Evolutionary conservation across 805 yeast genomes (phyloP), one percentile per base, ranked within the genome.

Genomic region (Peterozyma xylosa): DNA sequence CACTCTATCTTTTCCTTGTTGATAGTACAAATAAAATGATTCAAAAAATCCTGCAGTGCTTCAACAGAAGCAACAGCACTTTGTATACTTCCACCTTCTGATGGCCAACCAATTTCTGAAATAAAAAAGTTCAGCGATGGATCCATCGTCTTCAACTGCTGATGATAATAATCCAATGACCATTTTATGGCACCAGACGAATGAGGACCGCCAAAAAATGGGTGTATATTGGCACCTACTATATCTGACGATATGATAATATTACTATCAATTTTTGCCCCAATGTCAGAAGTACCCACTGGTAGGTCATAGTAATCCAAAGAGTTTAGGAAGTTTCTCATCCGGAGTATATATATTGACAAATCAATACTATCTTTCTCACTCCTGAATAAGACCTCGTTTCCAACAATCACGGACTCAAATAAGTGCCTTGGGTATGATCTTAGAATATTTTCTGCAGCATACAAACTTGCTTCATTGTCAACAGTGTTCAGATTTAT

Each of bases 31-130:
- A 76, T 54, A 77, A 80, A 82, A 5, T 62, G 60, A 40, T 70
- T 58, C 45, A 81, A 48, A 46, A 82, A 80, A 5, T 46, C 48
- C 45, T 77, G 78, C 52, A 71, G 57, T 39, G 73, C 68, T 6
- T 51, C 43, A 2, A 54, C 48, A 1, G 73, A 74, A 0, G 87
- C 85, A 3, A 57, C 53, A 0, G 88, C 68, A 1, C 60, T 56
- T 36, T 62, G 55, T 45, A 64, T 69, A 1, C 34, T 45, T 0
- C 86, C 87, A 3, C 88, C 89, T 1, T 59, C 64, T 37, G 69
- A 75, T 0, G 89, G 90, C 90, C 89, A 82, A 0, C 88, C 89
- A 16, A 81, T 73, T 50, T 82, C 88, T 0, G 85, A 67, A 1
- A 82, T 66, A 3, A 72, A 62, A 5, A 79, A 51, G 11, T 46